Percentiles rank a stretch among this genome's conserved stretches.
phyloP scores from a whole-genome alignment of 345 rosid species.

The Syzygium grande region DNA sequence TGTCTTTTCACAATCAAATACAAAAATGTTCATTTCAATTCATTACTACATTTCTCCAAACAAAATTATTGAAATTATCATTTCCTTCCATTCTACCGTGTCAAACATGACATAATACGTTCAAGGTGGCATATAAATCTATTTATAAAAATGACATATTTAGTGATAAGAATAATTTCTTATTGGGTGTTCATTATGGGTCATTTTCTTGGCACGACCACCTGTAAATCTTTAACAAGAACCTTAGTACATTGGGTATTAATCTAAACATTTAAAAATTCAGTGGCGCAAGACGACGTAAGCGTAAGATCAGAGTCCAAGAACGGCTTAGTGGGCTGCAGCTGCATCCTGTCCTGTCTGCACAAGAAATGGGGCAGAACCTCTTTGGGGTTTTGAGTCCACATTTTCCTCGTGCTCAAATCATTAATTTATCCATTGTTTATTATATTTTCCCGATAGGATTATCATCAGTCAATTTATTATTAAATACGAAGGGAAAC shows the following conservation, averaged over 20 bases:
- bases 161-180: background rate
- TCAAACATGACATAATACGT: background rate
- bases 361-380: background rate
- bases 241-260: background rate
- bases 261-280: background rate
- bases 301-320: background rate
- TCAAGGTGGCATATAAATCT: background rate
- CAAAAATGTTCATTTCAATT: background rate
- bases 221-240: background rate
- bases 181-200: background rate
- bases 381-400: background rate
- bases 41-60: background rate
- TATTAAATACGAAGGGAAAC: background rate
- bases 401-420: background rate
- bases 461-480: background rate
- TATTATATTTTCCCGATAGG: background rate
- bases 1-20: background rate
- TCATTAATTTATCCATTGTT: background rate
- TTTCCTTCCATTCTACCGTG: accelerated
- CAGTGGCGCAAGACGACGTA: background rate
- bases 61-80: accelerated
- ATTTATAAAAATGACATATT: background rate
- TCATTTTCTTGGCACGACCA: background rate
- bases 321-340: background rate
- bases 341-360: background rate